Base-by-base conservation (phyloP, 345 rosid genomes). In the Kandelia obovata region DNA sequence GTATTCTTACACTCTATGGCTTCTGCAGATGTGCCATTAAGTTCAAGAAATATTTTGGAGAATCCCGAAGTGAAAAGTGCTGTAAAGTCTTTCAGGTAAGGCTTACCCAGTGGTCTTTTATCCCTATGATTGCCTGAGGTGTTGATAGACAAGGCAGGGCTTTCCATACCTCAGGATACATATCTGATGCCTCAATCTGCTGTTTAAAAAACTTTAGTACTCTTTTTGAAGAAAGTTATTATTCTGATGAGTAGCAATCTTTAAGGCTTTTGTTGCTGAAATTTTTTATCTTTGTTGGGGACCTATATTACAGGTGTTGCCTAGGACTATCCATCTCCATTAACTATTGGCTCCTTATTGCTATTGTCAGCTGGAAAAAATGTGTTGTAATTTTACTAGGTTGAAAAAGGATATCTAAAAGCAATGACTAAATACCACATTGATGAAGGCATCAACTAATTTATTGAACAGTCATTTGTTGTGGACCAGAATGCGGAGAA, bases 21-120 rank as follows among this genome's bases (percentile, higher is more conserved):
- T 53, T 76, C 43, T 79, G 79, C 80, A 91, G 97, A 82, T 83
- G 87, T 83, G 73, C 96, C 96, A 25, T 32, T 94, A 52, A 81
- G 88, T 83, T 73, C 98, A 71, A 88, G 98, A 82, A 92, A 94
- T 81, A 89, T 94, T 79, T 76, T 89, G 79, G 97, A 91, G 81
- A 84, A 88, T 76, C 87, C 84, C 26, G 97, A 94, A 68, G 86
- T 92, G 76, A 94, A 91, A 83, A 63, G 17, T 53, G 97, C 97
- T 19, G 98, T 94, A 28, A 94, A 94, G 81, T 74, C 84, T 25
- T 88, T 78, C 88, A 94, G 97, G 98, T 91, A 35, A 77, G 74
- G 47, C 63, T 25, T 4, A 9, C 25, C 30, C 23, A 23, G 16
- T 23, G 23, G 46, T 47, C 27, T 58, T 65, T 47, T 6, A 1